phyloP scores from a whole-genome alignment of 2,329 filamentous ascomycete genomes.

The Parafenestella ontariensis region DNA sequence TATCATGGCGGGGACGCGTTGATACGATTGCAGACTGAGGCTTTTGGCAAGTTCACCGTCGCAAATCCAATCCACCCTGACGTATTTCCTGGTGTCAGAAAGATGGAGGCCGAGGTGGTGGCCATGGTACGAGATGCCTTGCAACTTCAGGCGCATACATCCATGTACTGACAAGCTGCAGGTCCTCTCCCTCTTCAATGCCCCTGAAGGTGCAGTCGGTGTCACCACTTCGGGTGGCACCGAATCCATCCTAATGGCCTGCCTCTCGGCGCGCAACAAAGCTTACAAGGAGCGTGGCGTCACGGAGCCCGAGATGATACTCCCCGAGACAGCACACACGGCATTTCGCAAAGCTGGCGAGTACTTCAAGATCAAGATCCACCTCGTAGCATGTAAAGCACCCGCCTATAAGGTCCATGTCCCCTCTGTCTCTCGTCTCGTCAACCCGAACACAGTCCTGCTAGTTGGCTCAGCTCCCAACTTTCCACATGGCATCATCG shows the following conservation, averaged over 20 bases:
- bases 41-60: constrained; percentile 93
- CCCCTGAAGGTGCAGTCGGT: constrained; percentile 82
- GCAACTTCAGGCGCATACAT: not conserved
- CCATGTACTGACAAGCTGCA: constrained; percentile 29
- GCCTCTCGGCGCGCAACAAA: constrained; percentile 87
- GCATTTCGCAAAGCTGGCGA: constrained; percentile 94
- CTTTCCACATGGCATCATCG: constrained; percentile 97
- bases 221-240: constrained; percentile 93
- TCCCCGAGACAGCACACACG: constrained; percentile 92
- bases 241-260: constrained; percentile 96
- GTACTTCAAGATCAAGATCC: constrained; percentile 97
- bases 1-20: constrained; percentile 91
- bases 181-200: constrained; percentile 83
- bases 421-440: constrained; percentile 76
- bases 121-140: constrained; percentile 75
- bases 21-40: constrained; percentile 85
- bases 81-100: constrained; percentile 95
- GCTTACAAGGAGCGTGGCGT: constrained; percentile 84
- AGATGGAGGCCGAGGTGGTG: constrained; percentile 99
- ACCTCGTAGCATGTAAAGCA: constrained; percentile 85
- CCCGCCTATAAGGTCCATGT: constrained; percentile 86
- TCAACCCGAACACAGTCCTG: constrained; percentile 93
- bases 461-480: constrained; percentile 96
- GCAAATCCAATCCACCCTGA: constrained; percentile 97
- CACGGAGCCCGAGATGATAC: constrained; percentile 95